Evolutionary conservation across 345 rosid species (phyloP).

Genomic region (Anacardium occidentale): DNA sequence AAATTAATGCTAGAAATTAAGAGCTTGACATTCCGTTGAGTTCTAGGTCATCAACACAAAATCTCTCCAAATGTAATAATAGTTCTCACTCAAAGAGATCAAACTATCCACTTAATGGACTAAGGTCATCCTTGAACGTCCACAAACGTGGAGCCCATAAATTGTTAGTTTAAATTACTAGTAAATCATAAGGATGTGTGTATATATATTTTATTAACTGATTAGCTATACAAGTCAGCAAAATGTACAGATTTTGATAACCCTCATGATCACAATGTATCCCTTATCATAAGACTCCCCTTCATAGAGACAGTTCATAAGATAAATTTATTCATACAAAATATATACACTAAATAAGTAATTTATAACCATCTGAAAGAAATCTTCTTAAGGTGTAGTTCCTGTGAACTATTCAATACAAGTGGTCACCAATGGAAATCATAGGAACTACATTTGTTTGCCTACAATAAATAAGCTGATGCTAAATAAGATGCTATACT

Average conservation of each 20-base stretch:
- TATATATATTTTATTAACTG: not conserved
- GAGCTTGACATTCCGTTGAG: not conserved
- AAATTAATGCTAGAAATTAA: too few species aligned
- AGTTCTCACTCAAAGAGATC: not conserved
- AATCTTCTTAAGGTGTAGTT: not conserved
- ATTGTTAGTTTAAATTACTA: constrained; percentile 1
- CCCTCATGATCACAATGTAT: too few species aligned
- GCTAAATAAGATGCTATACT: not conserved
- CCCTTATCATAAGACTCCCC: too few species aligned
- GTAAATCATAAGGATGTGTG: not conserved
- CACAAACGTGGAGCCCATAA: not conserved
- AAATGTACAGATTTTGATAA: too few species aligned
- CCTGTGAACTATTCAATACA: not conserved
- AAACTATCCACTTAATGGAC: not conserved
- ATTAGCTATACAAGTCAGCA: not conserved
- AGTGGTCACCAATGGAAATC: not conserved
- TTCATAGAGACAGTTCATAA: not conserved
- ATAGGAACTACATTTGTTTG: not conserved
- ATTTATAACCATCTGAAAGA: not conserved
- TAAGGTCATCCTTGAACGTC: not conserved
- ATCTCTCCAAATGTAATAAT: not conserved
- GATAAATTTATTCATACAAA: constrained; percentile 2
- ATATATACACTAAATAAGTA: not conserved
- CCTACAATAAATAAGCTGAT: not conserved
- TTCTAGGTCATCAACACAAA: not conserved